Conservation (phyloP, 176 grass and related monocot genomes). For the Areca catechu region DNA sequence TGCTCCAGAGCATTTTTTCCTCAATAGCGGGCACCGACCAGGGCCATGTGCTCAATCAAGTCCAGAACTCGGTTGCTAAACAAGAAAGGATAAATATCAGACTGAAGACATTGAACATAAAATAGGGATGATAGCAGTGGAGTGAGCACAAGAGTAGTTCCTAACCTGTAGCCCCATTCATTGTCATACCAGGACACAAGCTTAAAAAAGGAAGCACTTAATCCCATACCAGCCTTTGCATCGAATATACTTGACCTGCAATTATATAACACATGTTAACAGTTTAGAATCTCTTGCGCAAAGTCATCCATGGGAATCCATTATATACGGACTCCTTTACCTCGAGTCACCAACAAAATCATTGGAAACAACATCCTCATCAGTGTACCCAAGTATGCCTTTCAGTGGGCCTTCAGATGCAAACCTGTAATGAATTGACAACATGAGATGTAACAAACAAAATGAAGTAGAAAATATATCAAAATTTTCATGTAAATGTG, state of each 20-base stretch:
- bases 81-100: not conserved
- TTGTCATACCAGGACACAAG: constrained; percentile 90
- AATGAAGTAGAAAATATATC: no score
- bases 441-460: no score
- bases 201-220: constrained; percentile 82
- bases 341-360: constrained; percentile 75
- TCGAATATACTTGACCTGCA: constrained; percentile 83
- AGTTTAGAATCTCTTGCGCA: no score
- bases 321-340: constrained; percentile 8
- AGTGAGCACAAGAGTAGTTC: not conserved
- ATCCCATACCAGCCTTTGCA: constrained; percentile 72
- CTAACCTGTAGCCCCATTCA: constrained; percentile 85
- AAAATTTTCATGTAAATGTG: no score
- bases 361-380: constrained; percentile 87
- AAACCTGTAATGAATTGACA: constrained; percentile 26
- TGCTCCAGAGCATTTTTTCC: no score
- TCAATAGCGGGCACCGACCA: constrained; percentile 38
- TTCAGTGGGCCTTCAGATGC: constrained; percentile 63
- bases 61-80: constrained; percentile 74
- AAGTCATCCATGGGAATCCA: no score
- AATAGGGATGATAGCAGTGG: not conserved
- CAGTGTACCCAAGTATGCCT: constrained; percentile 87
- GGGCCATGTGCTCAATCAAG: constrained; percentile 72
- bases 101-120: not conserved
- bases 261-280: not conserved